These are phyloP conservation scores for Oryza brachyantha DNA, from an alignment of 176 grass and related monocot genomes.

Conservation along the genomic window DNA sequence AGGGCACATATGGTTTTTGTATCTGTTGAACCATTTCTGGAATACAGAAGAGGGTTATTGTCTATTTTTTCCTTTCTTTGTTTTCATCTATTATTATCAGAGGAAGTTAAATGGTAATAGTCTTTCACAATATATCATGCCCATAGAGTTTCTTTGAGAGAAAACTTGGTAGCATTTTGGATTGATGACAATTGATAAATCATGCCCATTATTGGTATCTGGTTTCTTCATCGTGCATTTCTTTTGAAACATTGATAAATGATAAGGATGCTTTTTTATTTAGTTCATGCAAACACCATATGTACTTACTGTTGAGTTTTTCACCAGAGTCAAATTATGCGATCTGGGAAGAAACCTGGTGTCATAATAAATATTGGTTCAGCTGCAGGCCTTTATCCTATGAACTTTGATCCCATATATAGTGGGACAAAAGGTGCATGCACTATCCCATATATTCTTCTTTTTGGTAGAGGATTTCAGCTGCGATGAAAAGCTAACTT, in stretches of 20 bases:
- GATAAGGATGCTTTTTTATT: not conserved
- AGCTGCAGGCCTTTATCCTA: conserved; percentile 84
- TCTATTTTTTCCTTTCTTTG: not conserved
- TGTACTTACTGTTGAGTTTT: conserved; percentile 31
- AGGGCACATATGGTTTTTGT: conserved; percentile 3
- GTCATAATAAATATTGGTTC: conserved; percentile 96
- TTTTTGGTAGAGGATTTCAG: not conserved
- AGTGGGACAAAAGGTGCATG: conserved; percentile 81
- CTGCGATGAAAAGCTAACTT: not conserved
- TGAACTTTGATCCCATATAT: conserved; percentile 70
- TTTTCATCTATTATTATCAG: not conserved
- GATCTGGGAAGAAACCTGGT: conserved; percentile 73
- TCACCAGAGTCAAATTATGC: conserved; percentile 83
- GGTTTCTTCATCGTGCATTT: conserved; percentile 20
- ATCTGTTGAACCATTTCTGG: conserved; percentile 4
- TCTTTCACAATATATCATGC: not conserved
- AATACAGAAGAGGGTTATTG: not conserved
- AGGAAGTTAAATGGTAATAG: not conserved
- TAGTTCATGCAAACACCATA: conserved; percentile 13
- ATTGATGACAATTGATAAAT: not conserved
- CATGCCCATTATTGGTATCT: not conserved
- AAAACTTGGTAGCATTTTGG: conserved; percentile 13
- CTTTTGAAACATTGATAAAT: not conserved
- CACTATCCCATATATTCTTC: not conserved
- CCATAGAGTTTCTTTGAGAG: conserved; percentile 6